A percentile compares a stretch with the other conserved stretches of the same genome.
phyloP scores from a whole-genome alignment of 768 basidiomycete genomes.

The Clavulina sp. region DNA sequence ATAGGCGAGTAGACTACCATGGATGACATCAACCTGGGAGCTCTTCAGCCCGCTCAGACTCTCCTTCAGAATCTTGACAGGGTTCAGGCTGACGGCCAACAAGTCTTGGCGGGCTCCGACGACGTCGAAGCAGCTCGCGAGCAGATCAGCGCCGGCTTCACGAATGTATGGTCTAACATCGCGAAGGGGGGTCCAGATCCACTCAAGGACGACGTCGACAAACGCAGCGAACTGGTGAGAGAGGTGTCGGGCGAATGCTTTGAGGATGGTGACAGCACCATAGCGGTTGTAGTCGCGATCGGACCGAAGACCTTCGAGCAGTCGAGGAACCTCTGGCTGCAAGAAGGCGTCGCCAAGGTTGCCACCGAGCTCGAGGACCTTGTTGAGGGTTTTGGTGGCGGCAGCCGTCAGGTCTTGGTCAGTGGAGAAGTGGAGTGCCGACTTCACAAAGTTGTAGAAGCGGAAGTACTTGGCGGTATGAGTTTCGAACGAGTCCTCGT shows the following conservation, averaged over 20 bases:
- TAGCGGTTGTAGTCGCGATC: slow-evolving; percentile 70
- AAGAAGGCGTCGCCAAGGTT: slow-evolving; percentile 78
- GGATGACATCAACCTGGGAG: slow-evolving; percentile 71
- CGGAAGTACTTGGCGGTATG: slow-evolving; percentile 48
- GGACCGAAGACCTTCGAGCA: slow-evolving; percentile 61
- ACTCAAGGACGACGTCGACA: slow-evolving; percentile 77
- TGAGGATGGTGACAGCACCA: slow-evolving; percentile 83
- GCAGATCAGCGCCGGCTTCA: slow-evolving; percentile 81
- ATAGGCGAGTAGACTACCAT: slow-evolving; percentile 83
- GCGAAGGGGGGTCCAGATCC: slow-evolving; percentile 76
- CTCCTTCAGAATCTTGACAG: slow-evolving; percentile 73
- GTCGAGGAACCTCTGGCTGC: slow-evolving; percentile 73
- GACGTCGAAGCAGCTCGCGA: slow-evolving; percentile 87
- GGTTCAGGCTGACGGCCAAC: slow-evolving; percentile 40
- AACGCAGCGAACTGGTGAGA: slow-evolving; percentile 76
- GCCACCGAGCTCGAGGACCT: slow-evolving; percentile 71
- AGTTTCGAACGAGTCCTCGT: slow-evolving; percentile 67
- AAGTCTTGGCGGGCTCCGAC: slow-evolving; percentile 51
- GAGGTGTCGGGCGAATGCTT: slow-evolving; percentile 82
- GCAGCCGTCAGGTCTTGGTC: slow-evolving; percentile 90
- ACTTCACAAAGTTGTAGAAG: slow-evolving; percentile 85
- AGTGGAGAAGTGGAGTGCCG: slow-evolving; percentile 62
- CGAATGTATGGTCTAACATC: slow-evolving; percentile 85
- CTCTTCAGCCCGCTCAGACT: slow-evolving; percentile 66
- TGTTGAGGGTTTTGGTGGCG: slow-evolving; percentile 81